phyloP scores from a whole-genome alignment of 2,329 filamentous ascomycete genomes.

The Fusarium sororula region DNA sequence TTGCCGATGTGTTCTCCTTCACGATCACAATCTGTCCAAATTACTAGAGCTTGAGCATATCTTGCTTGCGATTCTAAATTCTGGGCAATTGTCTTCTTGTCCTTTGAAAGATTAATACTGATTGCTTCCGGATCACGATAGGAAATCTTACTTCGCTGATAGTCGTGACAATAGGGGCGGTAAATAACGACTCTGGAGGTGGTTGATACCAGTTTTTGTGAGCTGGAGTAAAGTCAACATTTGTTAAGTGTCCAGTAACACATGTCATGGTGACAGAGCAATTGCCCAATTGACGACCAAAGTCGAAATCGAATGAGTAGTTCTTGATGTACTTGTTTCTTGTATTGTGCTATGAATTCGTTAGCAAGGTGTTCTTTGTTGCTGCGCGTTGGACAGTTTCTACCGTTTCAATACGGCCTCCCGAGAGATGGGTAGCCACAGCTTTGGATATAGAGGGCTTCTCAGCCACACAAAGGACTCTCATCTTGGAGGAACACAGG shows the following conservation, averaged over 20 bases:
- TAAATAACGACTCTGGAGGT: slow-evolving; percentile 81
- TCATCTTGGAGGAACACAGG: slow-evolving; percentile 49
- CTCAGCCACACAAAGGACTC: slow-evolving; percentile 65
- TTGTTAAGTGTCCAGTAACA: slow-evolving; percentile 87
- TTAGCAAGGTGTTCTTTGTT: slow-evolving; percentile 31
- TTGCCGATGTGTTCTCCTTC: slow-evolving; percentile 97
- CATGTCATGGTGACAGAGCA: slow-evolving; percentile 94
- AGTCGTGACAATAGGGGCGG: slow-evolving; percentile 75
- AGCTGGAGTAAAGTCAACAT: slow-evolving; percentile 76
- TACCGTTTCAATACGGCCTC: slow-evolving; percentile 76
- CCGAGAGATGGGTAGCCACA: slow-evolving; percentile 88
- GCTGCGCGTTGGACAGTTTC: slow-evolving; percentile 42
- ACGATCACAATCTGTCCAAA: slow-evolving; percentile 98
- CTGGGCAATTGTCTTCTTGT: slow-evolving; percentile 81
- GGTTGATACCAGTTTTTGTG: slow-evolving; percentile 86
- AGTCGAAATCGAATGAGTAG: slow-evolving; percentile 90
- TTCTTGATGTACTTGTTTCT: slow-evolving; percentile 88
- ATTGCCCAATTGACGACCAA: slow-evolving; percentile 79
- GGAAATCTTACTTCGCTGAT: slow-evolving; percentile 68
- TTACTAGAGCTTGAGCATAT: slow-evolving; percentile 79
- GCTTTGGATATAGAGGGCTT: slow-evolving; percentile 96
- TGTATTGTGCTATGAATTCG: slow-evolving; percentile 67
- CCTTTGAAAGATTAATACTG: slow-evolving; percentile 55
- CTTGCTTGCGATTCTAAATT: slow-evolving; percentile 86
- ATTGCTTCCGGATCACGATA: background rate